phyloP scores from a whole-genome alignment of 257 asterid genomes.

The Solanum lycopersicoides region DNA sequence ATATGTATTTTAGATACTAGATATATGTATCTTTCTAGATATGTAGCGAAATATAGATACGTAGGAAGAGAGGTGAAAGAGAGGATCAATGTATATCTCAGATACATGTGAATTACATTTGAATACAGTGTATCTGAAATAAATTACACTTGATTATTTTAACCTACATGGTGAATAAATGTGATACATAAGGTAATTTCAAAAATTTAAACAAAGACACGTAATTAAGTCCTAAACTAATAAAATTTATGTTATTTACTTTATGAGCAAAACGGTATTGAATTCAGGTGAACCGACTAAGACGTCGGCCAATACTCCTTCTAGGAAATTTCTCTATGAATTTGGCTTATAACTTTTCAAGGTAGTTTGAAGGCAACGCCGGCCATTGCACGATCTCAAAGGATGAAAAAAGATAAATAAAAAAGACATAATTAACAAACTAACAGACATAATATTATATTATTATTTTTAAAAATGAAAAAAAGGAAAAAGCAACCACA shows the following conservation, averaged over 20 bases:
- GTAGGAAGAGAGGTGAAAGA: too few species aligned
- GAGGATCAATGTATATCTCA: too few species aligned
- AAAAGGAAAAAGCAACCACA: neutral
- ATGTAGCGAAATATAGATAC: neutral
- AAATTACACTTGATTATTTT: too few species aligned
- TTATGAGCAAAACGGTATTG: neutral
- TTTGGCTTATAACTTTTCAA: neutral
- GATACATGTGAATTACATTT: too few species aligned
- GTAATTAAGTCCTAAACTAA: too few species aligned
- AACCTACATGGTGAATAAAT: too few species aligned
- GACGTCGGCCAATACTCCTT: neutral
- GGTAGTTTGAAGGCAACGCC: constrained; percentile 14
- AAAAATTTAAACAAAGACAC: too few species aligned
- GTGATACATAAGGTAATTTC: too few species aligned
- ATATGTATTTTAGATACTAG: too few species aligned
- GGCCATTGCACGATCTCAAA: constrained; percentile 36
- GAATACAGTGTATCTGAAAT: too few species aligned
- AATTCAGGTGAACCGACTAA: neutral
- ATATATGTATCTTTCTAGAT: neutral
- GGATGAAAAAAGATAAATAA: neutral
- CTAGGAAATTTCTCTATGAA: neutral
- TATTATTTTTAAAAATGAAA: neutral
- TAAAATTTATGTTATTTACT: neutral
- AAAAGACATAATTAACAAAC: neutral
- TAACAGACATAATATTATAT: neutral